Base-by-base conservation (phyloP, 352 stramenopile species). In the Saprolegnia parasitica region DNA sequence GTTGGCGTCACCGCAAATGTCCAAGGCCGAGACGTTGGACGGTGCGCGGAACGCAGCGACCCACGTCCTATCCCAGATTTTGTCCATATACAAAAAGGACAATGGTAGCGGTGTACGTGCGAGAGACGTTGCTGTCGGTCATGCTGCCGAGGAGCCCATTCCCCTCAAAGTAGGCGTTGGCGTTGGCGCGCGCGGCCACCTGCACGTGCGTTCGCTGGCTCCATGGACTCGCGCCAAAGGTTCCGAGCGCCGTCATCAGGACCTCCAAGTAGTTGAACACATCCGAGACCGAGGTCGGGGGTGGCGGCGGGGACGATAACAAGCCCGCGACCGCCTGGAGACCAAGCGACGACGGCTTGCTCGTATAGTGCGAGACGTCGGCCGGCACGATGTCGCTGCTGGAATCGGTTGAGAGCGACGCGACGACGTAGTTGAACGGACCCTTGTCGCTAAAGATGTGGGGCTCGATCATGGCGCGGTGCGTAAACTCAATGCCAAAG, bases 401-500 rank as follows among this genome's bases (percentile, higher is more conserved):
- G 32, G 8, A 8, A 58, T 16, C 52, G 23, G 8, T 20, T 52
- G 46, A 21, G 32, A 58, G 8, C 52, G 52, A 16, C 8, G 52
- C 52, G 23, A 58, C 52, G 8, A 39, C 52, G 32, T 58, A 58
- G 32, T 58, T 58, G 32, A 16, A 58, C 23, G 52, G 52, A 39
- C 52, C 52, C 8, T 58, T 16, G 23, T 29, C 23, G 16, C 52
- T 58, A 58, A 39, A 58, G 52, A 58, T 58, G 32, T 58, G 52
- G 23, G 52, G 52, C 32, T 58, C 52, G 23, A 58, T 58, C 52
- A 58, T 58, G 8, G 52, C 8, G 32, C 52, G 52, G 16, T 58
- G 23, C 52, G 52, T 58, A 16, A 58, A 58, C 52, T 58, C 52
- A 58, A 58, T 58, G 52, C 52, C 52, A 58, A 58, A 58, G 52